Evolutionary conservation across 129 eudicot genomes (phyloP), one percentile per base, ranked within the genome.

Genomic region (Ambrosia artemisiifolia): DNA sequence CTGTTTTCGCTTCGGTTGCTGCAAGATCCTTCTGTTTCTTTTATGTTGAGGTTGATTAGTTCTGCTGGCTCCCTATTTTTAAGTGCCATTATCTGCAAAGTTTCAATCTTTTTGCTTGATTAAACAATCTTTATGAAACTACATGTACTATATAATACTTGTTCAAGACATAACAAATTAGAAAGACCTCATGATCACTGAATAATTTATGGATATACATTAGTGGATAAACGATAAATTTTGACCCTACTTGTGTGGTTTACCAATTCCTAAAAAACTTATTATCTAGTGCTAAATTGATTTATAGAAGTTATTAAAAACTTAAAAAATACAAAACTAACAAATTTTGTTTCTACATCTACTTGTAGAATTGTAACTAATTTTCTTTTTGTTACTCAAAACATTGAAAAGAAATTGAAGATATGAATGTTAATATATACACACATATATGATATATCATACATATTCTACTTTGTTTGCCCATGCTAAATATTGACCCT

Each of bases 1-100:
- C 97, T 95, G 85, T 90, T 95, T 67, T 94, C 99, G 72, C 96
- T 90, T 74, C 88, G 81, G 47, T 88, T 95, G 80, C 99, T 95
- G 85, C 83, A 69, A 13, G 97, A 90, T 9, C 90, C 99, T 73
- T 95, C 99, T 16, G 94, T 95, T 78, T 95, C 99, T 66, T 95
- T 92, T 33, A 80, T 55, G 90, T 95, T 95, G 40, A 95, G 89
- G 65, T 95, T 95, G 74, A 95, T 95, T 36, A 94, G 85, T 53
- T 88, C 99, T 11, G 90, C 85, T 78, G 96, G 87, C 77, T 90
- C 99, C 72, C 91, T 86, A 63, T 79, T 79, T 81, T 86, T 95
- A 56, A 90, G 78, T 81, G 97, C 86, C 82, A 84, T 10, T 69
- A 95, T 84, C 99, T 95, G 89, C 79, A 77, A 60, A 19, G 9